Evolutionary conservation across 371 early-diverging fungal species (phyloP), one percentile per base, ranked within the genome.

Genomic region (Phascolomyces articulosus): DNA sequence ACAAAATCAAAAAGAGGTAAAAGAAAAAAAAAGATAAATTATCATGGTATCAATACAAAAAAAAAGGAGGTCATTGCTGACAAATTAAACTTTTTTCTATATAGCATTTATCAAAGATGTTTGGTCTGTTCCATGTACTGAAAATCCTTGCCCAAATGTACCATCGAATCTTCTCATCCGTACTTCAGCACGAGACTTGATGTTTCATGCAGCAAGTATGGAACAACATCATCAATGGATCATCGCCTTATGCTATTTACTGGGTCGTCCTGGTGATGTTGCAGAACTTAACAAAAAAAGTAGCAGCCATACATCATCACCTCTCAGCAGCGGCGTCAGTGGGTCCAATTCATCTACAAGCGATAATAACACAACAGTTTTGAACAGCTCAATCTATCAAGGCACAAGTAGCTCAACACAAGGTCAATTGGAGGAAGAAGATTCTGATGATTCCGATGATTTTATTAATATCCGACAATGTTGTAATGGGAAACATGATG

Each of bases 171-270:
- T 93, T 11, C 56, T 92, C 51, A 77, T 93, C 21, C 82, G 82
- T 21, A 92, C 92, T 38, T 78, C 85, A 9, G 85, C 77, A 49
- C 84, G 91, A 48, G 85, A 89, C 65, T 72, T 93, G 18, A 90
- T 89, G 70, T 60, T 93, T 62, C 90, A 86, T 40, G 93, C 93
- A 1, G 73, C 82, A 1, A 80, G 72, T 7, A 80, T 87, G 38
- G 86, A 88, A 26, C 80, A 87, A 62, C 93, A 93, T 65, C 89
- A 91, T 18, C 67, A 86, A 47, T 93, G 93, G 93, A 57, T 70
- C 6, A 64, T 72, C 70, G 60, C 60, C 15, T 26, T 47, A 18
- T 47, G 60, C 18, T 59, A 40, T 24, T 47, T 47, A 18, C 20
- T 59, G 7, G 60, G 48, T 6, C 51, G 51, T 24, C 51, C 51